Percentiles rank a stretch among this genome's conserved stretches.
phyloP scores from a whole-genome alignment of 2,329 filamentous ascomycete genomes.

The Cladophialophora exuberans region DNA sequence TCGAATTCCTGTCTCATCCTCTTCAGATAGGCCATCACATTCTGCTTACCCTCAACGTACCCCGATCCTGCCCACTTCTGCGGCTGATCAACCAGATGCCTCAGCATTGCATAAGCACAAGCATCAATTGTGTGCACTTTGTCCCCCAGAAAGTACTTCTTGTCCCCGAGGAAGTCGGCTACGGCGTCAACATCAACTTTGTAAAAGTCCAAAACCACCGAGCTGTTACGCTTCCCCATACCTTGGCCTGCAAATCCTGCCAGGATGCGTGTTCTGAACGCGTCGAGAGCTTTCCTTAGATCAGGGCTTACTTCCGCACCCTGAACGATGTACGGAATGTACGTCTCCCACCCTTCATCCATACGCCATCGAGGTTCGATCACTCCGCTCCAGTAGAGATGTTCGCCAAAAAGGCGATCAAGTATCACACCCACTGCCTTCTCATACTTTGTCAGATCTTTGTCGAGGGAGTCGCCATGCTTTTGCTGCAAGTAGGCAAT shows the following conservation, averaged over 20 bases:
- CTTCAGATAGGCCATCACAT: not conserved
- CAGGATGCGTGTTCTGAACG: not conserved
- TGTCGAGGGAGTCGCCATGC: not conserved
- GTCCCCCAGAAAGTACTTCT: not conserved
- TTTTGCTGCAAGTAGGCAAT: not conserved
- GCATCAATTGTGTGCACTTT: not conserved
- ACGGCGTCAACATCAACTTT: not conserved
- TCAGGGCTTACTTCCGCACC: not conserved
- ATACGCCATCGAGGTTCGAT: not conserved
- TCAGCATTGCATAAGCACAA: not conserved
- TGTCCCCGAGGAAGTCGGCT: not conserved
- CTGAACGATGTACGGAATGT: not conserved
- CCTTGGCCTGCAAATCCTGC: not conserved
- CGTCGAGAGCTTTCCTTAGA: not conserved
- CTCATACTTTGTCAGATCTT: not conserved
- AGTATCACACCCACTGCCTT: not conserved
- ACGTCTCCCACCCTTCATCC: not conserved
- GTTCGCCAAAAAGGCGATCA: not conserved
- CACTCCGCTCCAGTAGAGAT: not conserved
- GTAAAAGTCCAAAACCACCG: not conserved
- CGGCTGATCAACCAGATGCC: not conserved
- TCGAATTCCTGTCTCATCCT: not conserved
- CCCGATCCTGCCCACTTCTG: not conserved
- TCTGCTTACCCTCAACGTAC: not conserved
- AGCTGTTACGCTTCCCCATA: not conserved